phyloP scores from a whole-genome alignment of 805 yeast genomes.

The Kodamaea fukazawae region DNA sequence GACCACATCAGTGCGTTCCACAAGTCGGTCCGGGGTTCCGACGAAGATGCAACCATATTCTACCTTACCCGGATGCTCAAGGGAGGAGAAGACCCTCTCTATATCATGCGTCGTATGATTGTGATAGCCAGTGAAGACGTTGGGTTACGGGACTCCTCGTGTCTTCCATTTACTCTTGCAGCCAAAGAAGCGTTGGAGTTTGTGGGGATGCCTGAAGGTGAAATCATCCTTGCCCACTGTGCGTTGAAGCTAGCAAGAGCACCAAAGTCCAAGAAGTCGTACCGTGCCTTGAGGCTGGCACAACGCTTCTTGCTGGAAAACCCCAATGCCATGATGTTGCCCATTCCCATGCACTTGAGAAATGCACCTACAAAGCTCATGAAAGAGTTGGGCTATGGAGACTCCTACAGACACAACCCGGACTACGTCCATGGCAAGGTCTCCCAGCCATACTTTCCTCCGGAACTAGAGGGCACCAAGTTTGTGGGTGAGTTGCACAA shows the following conservation, averaged over 20 bases:
- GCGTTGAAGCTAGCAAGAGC: conserved; percentile 88
- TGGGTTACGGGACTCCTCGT: conserved; percentile 78
- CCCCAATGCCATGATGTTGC: conserved; percentile 59
- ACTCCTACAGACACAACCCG: conserved; percentile 88
- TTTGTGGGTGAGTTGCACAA: conserved; percentile 58
- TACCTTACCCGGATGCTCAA: conserved; percentile 84
- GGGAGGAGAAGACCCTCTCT: conserved; percentile 93
- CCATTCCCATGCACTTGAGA: conserved; percentile 78
- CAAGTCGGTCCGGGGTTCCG: conserved; percentile 84
- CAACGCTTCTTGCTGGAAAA: conserved; percentile 54
- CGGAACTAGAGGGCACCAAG: conserved; percentile 41
- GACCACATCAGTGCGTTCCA: conserved; percentile 96
- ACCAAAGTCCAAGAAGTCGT: conserved; percentile 80
- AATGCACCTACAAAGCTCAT: conserved; percentile 93
- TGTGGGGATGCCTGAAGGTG: conserved; percentile 94
- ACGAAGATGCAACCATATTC: conserved; percentile 86
- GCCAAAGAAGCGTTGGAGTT: conserved; percentile 84
- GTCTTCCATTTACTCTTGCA: conserved; percentile 83
- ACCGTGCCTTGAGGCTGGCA: conserved; percentile 73
- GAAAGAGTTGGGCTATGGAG: conserved; percentile 84
- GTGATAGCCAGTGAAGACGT: conserved; percentile 94
- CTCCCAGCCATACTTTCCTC: conserved; percentile 73
- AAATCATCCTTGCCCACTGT: conserved; percentile 84
- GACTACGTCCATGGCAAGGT: conserved; percentile 69
- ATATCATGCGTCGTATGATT: conserved; percentile 86